Conservation (phyloP, 2,329 filamentous ascomycete genomes). For the Ceratocystis harringtonii region DNA sequence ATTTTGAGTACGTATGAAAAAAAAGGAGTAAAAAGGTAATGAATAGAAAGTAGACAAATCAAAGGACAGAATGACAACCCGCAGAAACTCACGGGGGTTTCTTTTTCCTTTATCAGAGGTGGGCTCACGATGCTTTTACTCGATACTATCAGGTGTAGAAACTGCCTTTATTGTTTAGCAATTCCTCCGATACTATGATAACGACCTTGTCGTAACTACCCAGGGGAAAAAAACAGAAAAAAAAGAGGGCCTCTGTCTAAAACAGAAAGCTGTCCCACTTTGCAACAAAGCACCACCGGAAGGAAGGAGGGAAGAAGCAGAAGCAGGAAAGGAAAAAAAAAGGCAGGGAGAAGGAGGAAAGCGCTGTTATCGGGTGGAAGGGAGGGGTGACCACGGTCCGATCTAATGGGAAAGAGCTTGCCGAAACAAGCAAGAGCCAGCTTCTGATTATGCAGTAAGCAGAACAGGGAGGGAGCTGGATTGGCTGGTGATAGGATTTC, state of each 20-base stretch:
- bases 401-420: constrained; percentile 2
- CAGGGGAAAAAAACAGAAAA: background rate
- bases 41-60: background rate
- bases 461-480: background rate
- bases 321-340: background rate
- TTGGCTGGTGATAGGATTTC: background rate
- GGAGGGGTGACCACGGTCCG: constrained; percentile 1
- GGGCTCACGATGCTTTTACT: constrained; percentile 3
- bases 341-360: background rate
- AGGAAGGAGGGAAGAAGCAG: background rate
- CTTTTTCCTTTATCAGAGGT: background rate
- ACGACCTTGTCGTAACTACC: background rate
- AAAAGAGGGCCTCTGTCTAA: background rate
- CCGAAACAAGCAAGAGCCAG: constrained; percentile 10
- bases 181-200: background rate
- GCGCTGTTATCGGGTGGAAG: constrained; percentile 8
- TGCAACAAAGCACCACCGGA: background rate
- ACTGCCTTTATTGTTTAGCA: background rate
- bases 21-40: background rate
- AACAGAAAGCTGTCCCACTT: constrained; percentile 1
- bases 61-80: background rate
- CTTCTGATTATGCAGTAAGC: constrained; percentile 4
- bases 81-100: background rate
- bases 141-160: constrained; percentile 11
- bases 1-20: background rate